A percentile compares a stretch with the other conserved stretches of the same genome.
Conservation (phyloP, 2,329 filamentous ascomycete species). For the Trichophyton verrucosum region DNA sequence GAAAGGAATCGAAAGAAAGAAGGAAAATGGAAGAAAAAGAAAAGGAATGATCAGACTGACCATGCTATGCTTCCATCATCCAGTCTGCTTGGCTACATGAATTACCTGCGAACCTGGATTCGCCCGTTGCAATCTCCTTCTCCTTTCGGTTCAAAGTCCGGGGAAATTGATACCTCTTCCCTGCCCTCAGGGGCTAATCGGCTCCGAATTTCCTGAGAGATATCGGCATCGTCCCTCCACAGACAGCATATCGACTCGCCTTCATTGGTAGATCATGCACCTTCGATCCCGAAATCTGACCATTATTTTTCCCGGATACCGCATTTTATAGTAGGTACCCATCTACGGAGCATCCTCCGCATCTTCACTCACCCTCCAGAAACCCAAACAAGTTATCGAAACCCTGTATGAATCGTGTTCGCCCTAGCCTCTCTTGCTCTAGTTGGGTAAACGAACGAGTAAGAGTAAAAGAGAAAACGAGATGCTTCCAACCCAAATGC, state of each 20-base stretch:
- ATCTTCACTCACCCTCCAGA: neutral
- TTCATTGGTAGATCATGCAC: slow-evolving; percentile 1
- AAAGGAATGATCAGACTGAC: neutral
- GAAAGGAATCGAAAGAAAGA: neutral
- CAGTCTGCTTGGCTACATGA: neutral
- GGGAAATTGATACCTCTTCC: neutral
- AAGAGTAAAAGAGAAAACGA: neutral
- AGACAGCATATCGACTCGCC: neutral
- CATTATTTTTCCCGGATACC: neutral
- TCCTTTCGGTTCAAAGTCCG: slow-evolving; percentile 4
- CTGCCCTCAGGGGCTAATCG: neutral
- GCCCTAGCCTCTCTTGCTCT: neutral
- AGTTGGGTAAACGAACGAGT: neutral
- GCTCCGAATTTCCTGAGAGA: neutral
- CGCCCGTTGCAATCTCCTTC: neutral
- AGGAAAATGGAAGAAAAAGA: neutral
- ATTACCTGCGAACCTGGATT: neutral
- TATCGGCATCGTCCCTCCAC: slow-evolving; percentile 1
- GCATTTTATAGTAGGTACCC: neutral
- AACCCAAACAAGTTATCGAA: neutral
- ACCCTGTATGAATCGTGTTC: neutral
- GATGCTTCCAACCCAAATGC: neutral
- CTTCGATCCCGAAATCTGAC: slow-evolving; percentile 3
- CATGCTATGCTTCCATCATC: neutral
- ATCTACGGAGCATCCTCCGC: neutral